phyloP scores from a whole-genome alignment of 192 early-diverging fungal species.

The Allomyces macrogynus region DNA sequence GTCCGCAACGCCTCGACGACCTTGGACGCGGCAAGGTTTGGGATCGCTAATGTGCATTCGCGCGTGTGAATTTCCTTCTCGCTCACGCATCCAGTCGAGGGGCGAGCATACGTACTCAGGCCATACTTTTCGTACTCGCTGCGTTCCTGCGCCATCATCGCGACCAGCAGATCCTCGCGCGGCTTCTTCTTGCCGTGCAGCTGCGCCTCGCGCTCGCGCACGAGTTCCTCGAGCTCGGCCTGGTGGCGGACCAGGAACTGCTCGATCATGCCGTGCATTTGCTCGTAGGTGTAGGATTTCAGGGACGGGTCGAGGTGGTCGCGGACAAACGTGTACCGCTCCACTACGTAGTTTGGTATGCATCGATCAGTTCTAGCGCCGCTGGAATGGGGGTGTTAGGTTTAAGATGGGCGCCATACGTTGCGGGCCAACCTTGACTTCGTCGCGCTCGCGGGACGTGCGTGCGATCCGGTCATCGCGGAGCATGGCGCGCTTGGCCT shows the following conservation, averaged over 20 bases:
- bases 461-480: background rate
- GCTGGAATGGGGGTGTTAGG: no score
- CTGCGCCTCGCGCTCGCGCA: background rate
- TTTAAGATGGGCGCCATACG: no score
- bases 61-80: no score
- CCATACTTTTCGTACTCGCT: background rate
- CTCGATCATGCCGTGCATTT: background rate
- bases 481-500: slow-evolving; percentile 3
- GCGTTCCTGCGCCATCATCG: background rate
- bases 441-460: background rate
- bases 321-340: background rate
- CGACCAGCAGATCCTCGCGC: background rate
- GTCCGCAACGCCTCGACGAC: background rate
- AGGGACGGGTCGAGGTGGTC: background rate
- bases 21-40: background rate
- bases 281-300: background rate
- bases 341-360: background rate
- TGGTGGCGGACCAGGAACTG: background rate
- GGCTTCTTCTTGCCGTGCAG: background rate
- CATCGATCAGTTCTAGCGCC: no score
- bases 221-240: background rate
- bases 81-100: no score
- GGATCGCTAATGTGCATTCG: no score
- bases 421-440: no score
- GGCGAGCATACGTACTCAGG: no score